Percentiles rank a stretch among this genome's conserved stretches.
These are phyloP conservation scores for Abelmoschus esculentus DNA, from an alignment of 345 rosid species.

Conservation along the genomic window DNA sequence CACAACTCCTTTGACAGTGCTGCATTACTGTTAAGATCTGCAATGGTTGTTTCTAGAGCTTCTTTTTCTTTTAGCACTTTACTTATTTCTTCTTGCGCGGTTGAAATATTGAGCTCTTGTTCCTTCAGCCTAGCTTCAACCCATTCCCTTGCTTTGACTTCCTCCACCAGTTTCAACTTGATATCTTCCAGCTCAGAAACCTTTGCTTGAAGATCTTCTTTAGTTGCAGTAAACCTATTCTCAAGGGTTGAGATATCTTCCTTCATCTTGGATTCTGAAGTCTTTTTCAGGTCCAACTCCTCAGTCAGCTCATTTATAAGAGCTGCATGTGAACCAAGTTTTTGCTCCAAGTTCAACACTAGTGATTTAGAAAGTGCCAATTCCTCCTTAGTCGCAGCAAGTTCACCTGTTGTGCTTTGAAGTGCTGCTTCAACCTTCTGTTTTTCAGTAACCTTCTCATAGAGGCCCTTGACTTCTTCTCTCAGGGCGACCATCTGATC, in stretches of 20 bases:
- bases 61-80: slow-evolving; percentile 44
- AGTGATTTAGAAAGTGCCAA: slow-evolving; percentile 55
- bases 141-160: slow-evolving; percentile 33
- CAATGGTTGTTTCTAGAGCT: slow-evolving; percentile 43
- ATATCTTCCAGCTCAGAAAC: slow-evolving; percentile 42
- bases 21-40: slow-evolving; percentile 39
- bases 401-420: slow-evolving; percentile 42
- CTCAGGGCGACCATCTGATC: slow-evolving; percentile 45
- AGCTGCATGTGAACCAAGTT: slow-evolving; percentile 53
- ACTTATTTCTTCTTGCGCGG: slow-evolving; percentile 28
- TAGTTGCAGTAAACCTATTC: slow-evolving; percentile 32
- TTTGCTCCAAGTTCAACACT: slow-evolving; percentile 49
- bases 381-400: slow-evolving; percentile 61
- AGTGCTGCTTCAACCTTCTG: slow-evolving; percentile 68
- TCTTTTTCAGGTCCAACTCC: slow-evolving; percentile 59
- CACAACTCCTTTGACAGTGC: slow-evolving; percentile 37
- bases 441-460: slow-evolving; percentile 57
- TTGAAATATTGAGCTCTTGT: slow-evolving; percentile 29
- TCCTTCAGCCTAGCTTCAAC: slow-evolving; percentile 36
- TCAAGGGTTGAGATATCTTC: slow-evolving; percentile 50
- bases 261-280: slow-evolving; percentile 59
- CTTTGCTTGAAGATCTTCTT: slow-evolving; percentile 54
- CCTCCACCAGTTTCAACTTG: slow-evolving; percentile 47
- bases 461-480: slow-evolving; percentile 64
- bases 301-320: slow-evolving; percentile 42